A percentile compares a stretch with the other conserved stretches of the same genome.
These are phyloP conservation scores for Jatropha multifida DNA, from an alignment of 441 rosid species.

Conservation along the genomic window DNA sequence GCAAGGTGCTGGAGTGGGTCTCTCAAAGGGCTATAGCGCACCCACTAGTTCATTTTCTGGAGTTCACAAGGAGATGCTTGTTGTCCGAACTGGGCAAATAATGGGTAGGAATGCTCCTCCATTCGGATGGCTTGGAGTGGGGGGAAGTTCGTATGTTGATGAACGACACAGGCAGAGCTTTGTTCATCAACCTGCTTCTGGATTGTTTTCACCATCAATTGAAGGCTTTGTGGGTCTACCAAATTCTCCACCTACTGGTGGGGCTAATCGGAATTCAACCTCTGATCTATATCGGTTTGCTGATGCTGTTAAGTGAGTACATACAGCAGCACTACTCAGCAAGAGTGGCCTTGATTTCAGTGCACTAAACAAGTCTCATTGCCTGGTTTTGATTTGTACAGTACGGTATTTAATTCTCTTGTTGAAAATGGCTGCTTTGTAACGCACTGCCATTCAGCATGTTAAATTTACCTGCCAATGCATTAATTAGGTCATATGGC, in stretches of 20 bases:
- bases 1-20: slow-evolving; percentile 29
- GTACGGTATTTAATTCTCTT: neutral
- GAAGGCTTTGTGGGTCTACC: slow-evolving; percentile 51
- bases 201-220: slow-evolving; percentile 37
- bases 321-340: neutral
- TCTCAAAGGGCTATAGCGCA: slow-evolving; percentile 17
- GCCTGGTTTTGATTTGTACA: neutral
- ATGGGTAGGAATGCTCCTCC: slow-evolving; percentile 21
- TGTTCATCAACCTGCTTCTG: slow-evolving; percentile 37
- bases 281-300: slow-evolving; percentile 50
- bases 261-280: slow-evolving; percentile 26
- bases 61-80: slow-evolving; percentile 29
- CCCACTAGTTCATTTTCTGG: slow-evolving; percentile 38
- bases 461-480: slow-evolving; percentile 8
- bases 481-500: neutral
- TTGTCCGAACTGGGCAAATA: slow-evolving; percentile 26
- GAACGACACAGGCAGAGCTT: slow-evolving; percentile 33
- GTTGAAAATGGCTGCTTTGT: neutral
- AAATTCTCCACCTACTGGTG: slow-evolving; percentile 27
- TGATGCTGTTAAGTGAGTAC: slow-evolving; percentile 33
- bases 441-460: neutral
- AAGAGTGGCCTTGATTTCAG: slow-evolving; percentile 2
- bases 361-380: neutral
- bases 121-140: slow-evolving; percentile 29
- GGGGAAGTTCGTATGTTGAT: slow-evolving; percentile 21